Percentiles rank a stretch among this genome's conserved stretches.
These are phyloP conservation scores for Candida railenensis DNA, from an alignment of 805 yeast species.

Conservation along the genomic window DNA sequence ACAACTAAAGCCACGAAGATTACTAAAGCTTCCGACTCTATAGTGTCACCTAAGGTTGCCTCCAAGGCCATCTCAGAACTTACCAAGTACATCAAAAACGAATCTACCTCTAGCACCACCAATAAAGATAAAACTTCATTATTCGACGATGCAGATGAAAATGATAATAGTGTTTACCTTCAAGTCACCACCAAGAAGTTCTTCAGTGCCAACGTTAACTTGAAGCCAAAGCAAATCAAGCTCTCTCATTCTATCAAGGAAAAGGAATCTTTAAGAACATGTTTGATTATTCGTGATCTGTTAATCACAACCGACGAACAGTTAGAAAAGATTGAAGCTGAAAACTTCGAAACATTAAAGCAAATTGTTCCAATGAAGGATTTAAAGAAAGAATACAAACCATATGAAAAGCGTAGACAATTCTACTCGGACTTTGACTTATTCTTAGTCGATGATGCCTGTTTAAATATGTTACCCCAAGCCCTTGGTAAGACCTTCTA, in stretches of 20 bases:
- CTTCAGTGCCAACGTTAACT: slow-evolving; percentile 55
- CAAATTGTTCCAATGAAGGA: slow-evolving; percentile 70
- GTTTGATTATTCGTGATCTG: slow-evolving; percentile 68
- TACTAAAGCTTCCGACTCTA: neutral
- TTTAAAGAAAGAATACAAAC: slow-evolving; percentile 80
- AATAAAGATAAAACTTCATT: slow-evolving; percentile 46
- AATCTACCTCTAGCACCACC: slow-evolving; percentile 26
- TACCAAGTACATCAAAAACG: slow-evolving; percentile 50
- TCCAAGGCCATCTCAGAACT: slow-evolving; percentile 64
- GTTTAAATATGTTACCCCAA: slow-evolving; percentile 78
- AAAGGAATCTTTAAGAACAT: slow-evolving; percentile 50
- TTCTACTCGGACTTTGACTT: slow-evolving; percentile 67
- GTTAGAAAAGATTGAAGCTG: slow-evolving; percentile 46
- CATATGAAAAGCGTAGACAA: slow-evolving; percentile 84
- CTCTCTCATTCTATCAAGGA: slow-evolving; percentile 45
- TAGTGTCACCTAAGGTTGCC: slow-evolving; percentile 9
- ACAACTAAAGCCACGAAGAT: slow-evolving; percentile 1
- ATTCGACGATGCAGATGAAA: slow-evolving; percentile 44
- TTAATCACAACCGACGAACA: slow-evolving; percentile 43
- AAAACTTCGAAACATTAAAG: slow-evolving; percentile 42
- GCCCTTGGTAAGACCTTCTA: slow-evolving; percentile 80
- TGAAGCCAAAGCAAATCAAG: slow-evolving; percentile 53
- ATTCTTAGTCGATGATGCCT: slow-evolving; percentile 81
- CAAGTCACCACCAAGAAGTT: slow-evolving; percentile 66
- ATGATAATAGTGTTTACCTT: slow-evolving; percentile 54